A percentile compares a stretch with the other conserved stretches of the same genome.
phyloP scores from a whole-genome alignment of 2,329 filamentous ascomycete genomes.

The Talaromyces sp. region DNA sequence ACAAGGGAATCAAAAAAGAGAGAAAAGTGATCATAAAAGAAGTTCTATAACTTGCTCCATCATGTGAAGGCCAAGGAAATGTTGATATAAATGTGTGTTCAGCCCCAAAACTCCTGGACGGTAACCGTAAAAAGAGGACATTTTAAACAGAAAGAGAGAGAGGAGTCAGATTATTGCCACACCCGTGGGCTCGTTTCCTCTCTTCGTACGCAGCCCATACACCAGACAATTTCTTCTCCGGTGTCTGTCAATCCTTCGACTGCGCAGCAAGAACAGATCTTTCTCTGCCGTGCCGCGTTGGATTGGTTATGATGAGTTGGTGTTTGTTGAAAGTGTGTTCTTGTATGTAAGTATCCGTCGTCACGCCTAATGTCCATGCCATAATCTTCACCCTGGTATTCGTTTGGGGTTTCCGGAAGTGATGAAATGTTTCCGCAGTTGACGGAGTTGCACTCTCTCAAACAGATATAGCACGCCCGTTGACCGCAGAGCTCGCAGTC shows the following conservation, averaged over 20 bases:
- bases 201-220: constrained; percentile 31
- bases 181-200: neutral
- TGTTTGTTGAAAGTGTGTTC: neutral
- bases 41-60: neutral
- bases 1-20: neutral
- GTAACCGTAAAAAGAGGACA: neutral
- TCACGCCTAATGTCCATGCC: neutral
- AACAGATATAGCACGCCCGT: constrained; percentile 38
- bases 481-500: constrained; percentile 36
- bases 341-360: constrained; percentile 3
- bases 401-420: neutral
- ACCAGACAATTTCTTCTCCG: constrained; percentile 32
- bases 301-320: neutral
- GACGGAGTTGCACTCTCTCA: constrained; percentile 32
- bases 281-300: constrained; percentile 17
- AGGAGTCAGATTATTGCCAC: neutral
- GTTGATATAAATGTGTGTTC: neutral
- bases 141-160: neutral
- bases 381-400: neutral
- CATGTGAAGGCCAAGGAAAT: neutral
- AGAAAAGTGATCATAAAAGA: neutral
- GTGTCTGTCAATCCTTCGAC: constrained; percentile 34
- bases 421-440: constrained; percentile 20
- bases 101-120: neutral
- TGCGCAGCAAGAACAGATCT: constrained; percentile 36